Conservation (phyloP, 495 filamentous ascomycete genomes). For the Podospora conica region DNA sequence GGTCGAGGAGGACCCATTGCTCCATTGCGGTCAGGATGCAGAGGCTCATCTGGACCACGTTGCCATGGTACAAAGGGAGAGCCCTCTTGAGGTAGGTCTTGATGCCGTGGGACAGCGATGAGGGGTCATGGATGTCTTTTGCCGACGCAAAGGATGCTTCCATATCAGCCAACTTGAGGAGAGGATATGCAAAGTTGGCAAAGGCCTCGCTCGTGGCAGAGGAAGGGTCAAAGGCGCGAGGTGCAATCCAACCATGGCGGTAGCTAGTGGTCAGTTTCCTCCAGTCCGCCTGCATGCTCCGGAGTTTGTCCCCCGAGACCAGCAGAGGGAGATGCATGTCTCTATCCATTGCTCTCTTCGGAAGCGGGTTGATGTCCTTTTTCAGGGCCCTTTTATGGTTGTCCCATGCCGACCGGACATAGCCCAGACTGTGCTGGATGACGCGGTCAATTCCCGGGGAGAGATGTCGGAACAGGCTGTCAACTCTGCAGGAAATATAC, state of each 20-base stretch:
- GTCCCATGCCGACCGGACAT: slow-evolving; percentile 25
- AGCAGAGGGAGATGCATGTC: slow-evolving; percentile 35
- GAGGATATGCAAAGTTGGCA: slow-evolving; percentile 6
- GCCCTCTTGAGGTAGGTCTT: slow-evolving; percentile 29
- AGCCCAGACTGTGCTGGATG: slow-evolving; percentile 14
- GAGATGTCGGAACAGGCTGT: slow-evolving; percentile 16
- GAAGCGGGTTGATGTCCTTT: slow-evolving; percentile 35
- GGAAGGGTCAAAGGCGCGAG: slow-evolving; percentile 4
- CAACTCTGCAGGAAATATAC: not conserved
- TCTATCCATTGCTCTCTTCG: slow-evolving; percentile 26
- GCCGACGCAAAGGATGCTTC: not conserved
- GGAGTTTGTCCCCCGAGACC: slow-evolving; percentile 33
- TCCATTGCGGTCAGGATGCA: slow-evolving; percentile 40
- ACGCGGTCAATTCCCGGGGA: slow-evolving; percentile 14
- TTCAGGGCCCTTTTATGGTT: slow-evolving; percentile 25
- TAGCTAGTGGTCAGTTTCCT: not conserved
- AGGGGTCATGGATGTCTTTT: not conserved
- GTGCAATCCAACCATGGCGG: not conserved
- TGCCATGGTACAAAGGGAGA: slow-evolving; percentile 38
- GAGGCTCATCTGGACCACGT: slow-evolving; percentile 41
- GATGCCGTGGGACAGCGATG: slow-evolving; percentile 28
- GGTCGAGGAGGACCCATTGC: slow-evolving; percentile 40
- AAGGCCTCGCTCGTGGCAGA: slow-evolving; percentile 10
- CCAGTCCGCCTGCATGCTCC: not conserved
- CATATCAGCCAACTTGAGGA: not conserved